Base-by-base conservation (phyloP, 2,329 filamentous ascomycete species). In the Alternaria dauci region DNA sequence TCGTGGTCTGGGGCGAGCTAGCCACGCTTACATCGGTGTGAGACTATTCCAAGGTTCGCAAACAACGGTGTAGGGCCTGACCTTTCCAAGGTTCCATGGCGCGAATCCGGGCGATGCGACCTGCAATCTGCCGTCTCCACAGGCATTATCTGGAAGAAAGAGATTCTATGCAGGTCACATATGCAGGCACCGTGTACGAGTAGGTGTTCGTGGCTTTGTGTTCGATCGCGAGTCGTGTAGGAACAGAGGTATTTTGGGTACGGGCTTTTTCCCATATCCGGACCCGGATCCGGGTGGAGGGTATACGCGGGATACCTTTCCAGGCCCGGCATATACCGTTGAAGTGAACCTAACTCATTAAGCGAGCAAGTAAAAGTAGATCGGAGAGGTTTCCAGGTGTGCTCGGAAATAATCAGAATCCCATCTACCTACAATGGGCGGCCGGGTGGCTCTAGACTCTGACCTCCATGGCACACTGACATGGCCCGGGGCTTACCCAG, bases 121-220 rank as follows among this genome's bases (percentile, higher is more conserved):
- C 46, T 23, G 30, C 32, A 50, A 50, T 50, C 14, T 38, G 46
- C 30, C 46, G 23, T 36, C 26, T 36, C 18, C 20, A 38, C 32
- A 32, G 32, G 46, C 46, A 50, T 50, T 12, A 18, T 50, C 14
- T n/a, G 20, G 32, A 50, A 36, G 46, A 38, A 36, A 11, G 20
- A n/a, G 12, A 36, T 50, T 50, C 46, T 36, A 38, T 50, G 46
- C 54, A 48, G 48, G n/a, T 53, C 26, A 14, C 39, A 58, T 58
- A 53, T 58, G 58, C 58, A 61, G 58, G 58, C 54, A 61, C 58
- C 54, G 20, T 23, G 20, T n/a, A 39, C 20, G 46, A 50, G 30
- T 50, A 50, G 46, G 32, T 16, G 32, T 50, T 50, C 20, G 18
- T 50, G 46, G 32, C 30, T 26, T 50, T 50, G 46, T 38, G 46